Conservation (phyloP, 208 protist genomes). For the Leishmania mexicana region DNA sequence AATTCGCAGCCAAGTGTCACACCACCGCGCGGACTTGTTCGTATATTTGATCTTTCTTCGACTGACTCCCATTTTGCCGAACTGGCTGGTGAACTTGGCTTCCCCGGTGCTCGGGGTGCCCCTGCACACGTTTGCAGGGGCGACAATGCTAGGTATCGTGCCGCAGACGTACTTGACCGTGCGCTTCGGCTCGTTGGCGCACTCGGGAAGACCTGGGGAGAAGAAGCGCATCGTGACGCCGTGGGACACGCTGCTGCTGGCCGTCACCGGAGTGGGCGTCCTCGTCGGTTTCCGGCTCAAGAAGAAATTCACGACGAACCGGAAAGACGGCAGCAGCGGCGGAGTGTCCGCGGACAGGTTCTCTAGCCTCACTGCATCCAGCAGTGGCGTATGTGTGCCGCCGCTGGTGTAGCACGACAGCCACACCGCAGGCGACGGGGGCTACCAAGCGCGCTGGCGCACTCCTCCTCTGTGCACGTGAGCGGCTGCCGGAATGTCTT, state of each 20-base stretch:
- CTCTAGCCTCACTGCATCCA: not conserved
- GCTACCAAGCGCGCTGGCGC: not conserved
- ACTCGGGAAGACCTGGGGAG: conserved; percentile 17
- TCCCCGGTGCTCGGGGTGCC: conserved; percentile 83
- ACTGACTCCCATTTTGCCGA: conserved; percentile 92
- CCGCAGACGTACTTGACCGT: conserved; percentile 92
- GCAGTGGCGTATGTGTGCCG: conserved; percentile 10
- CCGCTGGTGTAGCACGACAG: conserved; percentile 1
- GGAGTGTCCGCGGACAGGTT: no score
- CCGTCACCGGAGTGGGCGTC: conserved; percentile 45
- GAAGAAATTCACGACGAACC: conserved; percentile 32
- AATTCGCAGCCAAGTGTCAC: conserved; percentile 59
- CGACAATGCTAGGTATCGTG: conserved; percentile 86
- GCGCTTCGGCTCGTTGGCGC: conserved; percentile 63
- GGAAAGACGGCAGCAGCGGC: conserved; percentile 2
- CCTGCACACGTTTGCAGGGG: conserved; percentile 65
- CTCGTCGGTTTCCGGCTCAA: conserved; percentile 40
- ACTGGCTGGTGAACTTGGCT: conserved; percentile 94
- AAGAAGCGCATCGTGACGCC: conserved; percentile 52
- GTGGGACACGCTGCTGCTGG: conserved; percentile 75
- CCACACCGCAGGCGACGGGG: not conserved
- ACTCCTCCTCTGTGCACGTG: not conserved
- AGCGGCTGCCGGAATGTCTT: not conserved
- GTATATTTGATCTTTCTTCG: conserved; percentile 93
- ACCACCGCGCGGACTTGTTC: conserved; percentile 73